phyloP scores from a whole-genome alignment of 495 filamentous ascomycete genomes.

The Glarea lozoyensis region DNA sequence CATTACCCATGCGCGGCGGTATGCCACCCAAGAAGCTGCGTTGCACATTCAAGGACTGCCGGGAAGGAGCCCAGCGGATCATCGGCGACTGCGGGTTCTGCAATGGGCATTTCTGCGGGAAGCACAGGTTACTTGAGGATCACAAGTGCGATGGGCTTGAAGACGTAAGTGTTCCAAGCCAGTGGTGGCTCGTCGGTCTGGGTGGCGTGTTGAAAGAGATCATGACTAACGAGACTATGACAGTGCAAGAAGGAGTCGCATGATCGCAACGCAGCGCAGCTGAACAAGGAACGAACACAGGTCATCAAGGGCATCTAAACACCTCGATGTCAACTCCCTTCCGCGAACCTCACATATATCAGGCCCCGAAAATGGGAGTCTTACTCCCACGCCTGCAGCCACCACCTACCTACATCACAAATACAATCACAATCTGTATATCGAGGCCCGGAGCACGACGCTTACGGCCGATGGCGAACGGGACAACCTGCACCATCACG shows the following conservation, averaged over 20 bases:
- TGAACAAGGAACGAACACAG: slow-evolving; percentile 77
- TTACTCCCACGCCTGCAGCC: no score
- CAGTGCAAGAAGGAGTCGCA: slow-evolving; percentile 91
- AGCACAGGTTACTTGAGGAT: slow-evolving; percentile 85
- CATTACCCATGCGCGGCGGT: slow-evolving; percentile 37
- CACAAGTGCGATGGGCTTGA: slow-evolving; percentile 92
- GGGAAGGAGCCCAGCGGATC: slow-evolving; percentile 74
- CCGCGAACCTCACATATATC: no score
- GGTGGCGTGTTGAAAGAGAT: background rate
- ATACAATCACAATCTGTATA: no score
- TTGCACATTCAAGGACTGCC: slow-evolving; percentile 86
- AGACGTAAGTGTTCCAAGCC: slow-evolving; percentile 46
- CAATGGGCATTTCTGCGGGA: slow-evolving; percentile 84
- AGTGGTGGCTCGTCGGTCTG: slow-evolving; percentile 44
- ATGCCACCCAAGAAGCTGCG: slow-evolving; percentile 71
- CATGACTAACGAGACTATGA: slow-evolving; percentile 23
- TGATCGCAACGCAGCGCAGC: slow-evolving; percentile 82
- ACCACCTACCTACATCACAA: no score
- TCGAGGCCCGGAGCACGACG: no score
- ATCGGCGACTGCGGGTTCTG: slow-evolving; percentile 96
- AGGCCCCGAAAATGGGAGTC: no score
- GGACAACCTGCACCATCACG: no score
- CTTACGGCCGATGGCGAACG: no score
- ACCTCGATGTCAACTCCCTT: no score
- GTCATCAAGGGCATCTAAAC: slow-evolving; percentile 24